Conservation (phyloP, 495 filamentous ascomycete species). For the Neurospora sp. region DNA sequence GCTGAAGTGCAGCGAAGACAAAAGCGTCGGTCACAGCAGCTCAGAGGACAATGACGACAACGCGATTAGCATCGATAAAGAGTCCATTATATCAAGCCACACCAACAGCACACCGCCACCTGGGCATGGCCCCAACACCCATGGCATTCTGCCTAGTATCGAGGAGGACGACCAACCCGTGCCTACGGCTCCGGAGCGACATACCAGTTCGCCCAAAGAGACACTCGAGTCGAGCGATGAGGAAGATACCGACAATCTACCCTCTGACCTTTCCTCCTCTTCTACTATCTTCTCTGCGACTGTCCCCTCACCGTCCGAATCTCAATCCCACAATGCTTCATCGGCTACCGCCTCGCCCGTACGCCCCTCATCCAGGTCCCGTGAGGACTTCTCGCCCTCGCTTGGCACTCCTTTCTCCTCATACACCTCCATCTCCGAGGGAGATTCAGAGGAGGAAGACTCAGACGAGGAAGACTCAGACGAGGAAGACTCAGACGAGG, state of each 20-base stretch:
- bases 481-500: neutral
- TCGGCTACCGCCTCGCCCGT: neutral
- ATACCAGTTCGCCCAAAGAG: neutral
- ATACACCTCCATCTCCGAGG: neutral
- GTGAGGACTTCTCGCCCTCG: neutral
- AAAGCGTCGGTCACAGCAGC: too few relatives aligned
- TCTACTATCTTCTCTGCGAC: neutral
- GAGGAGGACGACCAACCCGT: neutral
- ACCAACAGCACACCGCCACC: neutral
- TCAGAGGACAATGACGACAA: too few relatives aligned
- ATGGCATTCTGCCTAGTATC: too few relatives aligned
- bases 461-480: neutral
- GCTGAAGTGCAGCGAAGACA: too few relatives aligned
- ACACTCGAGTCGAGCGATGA: too few relatives aligned
- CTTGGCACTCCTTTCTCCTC: neutral
- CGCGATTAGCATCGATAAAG: too few relatives aligned
- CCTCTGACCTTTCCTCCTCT: too few relatives aligned
- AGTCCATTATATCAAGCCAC: neutral
- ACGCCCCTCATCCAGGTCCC: neutral
- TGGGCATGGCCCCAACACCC: too few relatives aligned
- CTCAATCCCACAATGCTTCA: neutral
- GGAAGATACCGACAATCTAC: too few relatives aligned
- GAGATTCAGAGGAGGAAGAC: neutral
- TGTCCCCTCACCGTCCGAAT: neutral
- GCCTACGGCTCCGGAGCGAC: neutral